Conservation (phyloP, 371 early-diverging fungal species). For the Globomyces sp. region DNA sequence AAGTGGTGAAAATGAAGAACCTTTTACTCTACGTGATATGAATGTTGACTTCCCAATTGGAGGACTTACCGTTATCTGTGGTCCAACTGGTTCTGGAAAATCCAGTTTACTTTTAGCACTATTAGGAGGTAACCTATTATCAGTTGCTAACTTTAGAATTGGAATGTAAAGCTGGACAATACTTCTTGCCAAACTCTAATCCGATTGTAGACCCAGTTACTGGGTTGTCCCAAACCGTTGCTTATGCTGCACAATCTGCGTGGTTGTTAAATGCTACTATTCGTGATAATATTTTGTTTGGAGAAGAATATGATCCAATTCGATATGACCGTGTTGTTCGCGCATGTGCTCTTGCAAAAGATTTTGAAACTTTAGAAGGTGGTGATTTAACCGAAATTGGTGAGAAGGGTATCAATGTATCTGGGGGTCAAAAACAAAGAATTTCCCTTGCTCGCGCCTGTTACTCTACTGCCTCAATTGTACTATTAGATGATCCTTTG, state of each 20-base stretch:
- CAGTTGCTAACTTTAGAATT: constrained; percentile 25
- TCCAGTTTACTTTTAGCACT: constrained; percentile 64
- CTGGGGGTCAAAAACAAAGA: constrained; percentile 31
- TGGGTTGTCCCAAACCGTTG: constrained; percentile 27
- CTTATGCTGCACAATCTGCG: constrained; percentile 53
- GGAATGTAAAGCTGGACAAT: constrained; percentile 26
- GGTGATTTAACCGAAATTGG: constrained; percentile 85
- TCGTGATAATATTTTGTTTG: constrained; percentile 59
- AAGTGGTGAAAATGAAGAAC: constrained; percentile 2
- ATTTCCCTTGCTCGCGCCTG: constrained; percentile 30
- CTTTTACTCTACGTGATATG: constrained; percentile 9
- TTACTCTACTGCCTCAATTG: constrained; percentile 21
- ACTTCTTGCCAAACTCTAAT: constrained; percentile 28
- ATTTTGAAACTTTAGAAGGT: constrained; percentile 69
- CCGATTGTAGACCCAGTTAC: not conserved
- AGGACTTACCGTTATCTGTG: constrained; percentile 63
- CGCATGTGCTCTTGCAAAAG: constrained; percentile 62
- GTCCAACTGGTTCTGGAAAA: constrained; percentile 67
- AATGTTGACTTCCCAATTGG: constrained; percentile 40
- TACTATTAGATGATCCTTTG: constrained; percentile 55
- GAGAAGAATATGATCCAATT: constrained; percentile 43
- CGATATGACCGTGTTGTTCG: constrained; percentile 42
- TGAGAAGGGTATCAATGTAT: constrained; percentile 48
- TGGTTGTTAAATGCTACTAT: constrained; percentile 57
- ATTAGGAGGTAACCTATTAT: constrained; percentile 40